Base-by-base conservation (phyloP, 441 rosid genomes). In the Adansonia rubrostipa region DNA sequence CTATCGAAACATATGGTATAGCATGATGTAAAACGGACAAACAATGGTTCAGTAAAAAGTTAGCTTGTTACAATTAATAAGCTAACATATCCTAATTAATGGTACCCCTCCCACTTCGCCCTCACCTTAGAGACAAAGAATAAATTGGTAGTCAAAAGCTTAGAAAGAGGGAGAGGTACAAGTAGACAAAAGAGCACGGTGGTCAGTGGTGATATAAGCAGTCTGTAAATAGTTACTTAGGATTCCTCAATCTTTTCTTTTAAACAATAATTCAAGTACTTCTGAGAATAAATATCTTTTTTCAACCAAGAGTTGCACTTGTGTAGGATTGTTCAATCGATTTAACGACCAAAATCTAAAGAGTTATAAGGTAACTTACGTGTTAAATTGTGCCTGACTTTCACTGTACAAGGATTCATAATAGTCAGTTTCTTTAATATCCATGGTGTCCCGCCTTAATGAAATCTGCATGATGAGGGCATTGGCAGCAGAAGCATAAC, bases 331-430 rank as follows among this genome's bases (percentile, higher is more conserved):
- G 10, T 45, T 71, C 63, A n/a, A 54, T n/a, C 48, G 54, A 54
- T 71, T 71, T 48, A 53, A 71, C 58, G 14, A 71, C 28, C 47
- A 75, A 48, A 50, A 65, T 48, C 56, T 74, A 71, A 78, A 69
- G 47, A 78, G 63, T 5, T 24, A 83, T 57, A 79, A 78, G 53
- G 77, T 24, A 69, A 70, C 88, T 57, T 84, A 91, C 99, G 99
- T 94, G 83, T 92, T 93, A 82, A 96, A 96, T 80, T 92, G 92
- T 70, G 99, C 85, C 85, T 86, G 95, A 80, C 97, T 94, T 81
- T 94, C 91, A 83, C 84, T 91, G 80, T 94, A 91, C 78, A 94
- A 81, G 53, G 98, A 90, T 70, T 89, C 91, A 73, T 96, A 96
- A 81, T 90, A 93, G 88, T 96, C 98, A 74, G 86, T 87, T 89